These are phyloP conservation scores for Claviceps monticola DNA, from an alignment of 2,329 filamentous ascomycete genomes.

Conservation along the genomic window DNA sequence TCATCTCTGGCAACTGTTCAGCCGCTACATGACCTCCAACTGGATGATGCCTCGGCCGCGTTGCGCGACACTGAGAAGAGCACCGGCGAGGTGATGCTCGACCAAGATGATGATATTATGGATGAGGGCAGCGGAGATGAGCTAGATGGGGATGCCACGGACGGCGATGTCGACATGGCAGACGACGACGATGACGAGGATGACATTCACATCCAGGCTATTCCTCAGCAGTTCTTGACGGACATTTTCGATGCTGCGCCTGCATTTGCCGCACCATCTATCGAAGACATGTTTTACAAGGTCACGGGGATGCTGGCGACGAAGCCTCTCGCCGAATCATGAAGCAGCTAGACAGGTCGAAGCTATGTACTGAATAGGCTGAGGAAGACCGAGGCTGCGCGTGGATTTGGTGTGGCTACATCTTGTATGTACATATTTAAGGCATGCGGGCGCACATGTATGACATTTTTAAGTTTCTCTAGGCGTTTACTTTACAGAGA, in stretches of 20 bases:
- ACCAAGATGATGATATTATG: conserved; percentile 21
- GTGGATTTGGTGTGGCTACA: background rate
- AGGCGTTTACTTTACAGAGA: too few relatives aligned
- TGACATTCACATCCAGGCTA: conserved; percentile 41
- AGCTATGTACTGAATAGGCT: background rate
- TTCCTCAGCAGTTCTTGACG: conserved; percentile 53
- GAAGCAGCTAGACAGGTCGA: background rate
- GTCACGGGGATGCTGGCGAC: conserved; percentile 47
- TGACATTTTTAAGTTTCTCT: background rate
- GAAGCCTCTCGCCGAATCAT: conserved; percentile 19
- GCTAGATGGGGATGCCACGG: conserved; percentile 20
- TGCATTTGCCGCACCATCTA: conserved; percentile 54
- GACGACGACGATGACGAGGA: conserved; percentile 22
- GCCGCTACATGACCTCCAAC: conserved; percentile 38
- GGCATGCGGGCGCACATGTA: background rate
- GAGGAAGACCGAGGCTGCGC: background rate
- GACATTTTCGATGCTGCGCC: conserved; percentile 57
- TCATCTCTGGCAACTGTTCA: conserved; percentile 37
- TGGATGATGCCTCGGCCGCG: conserved; percentile 25
- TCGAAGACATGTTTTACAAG: conserved; percentile 64
- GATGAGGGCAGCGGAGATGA: conserved; percentile 30
- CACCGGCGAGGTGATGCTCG: conserved; percentile 19
- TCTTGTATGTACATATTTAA: conserved; percentile 1
- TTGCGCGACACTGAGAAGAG: conserved; percentile 15
- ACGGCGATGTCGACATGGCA: conserved; percentile 27